phyloP scores from a whole-genome alignment of 2,329 filamentous ascomycete genomes.

The Fusarium redolens region DNA sequence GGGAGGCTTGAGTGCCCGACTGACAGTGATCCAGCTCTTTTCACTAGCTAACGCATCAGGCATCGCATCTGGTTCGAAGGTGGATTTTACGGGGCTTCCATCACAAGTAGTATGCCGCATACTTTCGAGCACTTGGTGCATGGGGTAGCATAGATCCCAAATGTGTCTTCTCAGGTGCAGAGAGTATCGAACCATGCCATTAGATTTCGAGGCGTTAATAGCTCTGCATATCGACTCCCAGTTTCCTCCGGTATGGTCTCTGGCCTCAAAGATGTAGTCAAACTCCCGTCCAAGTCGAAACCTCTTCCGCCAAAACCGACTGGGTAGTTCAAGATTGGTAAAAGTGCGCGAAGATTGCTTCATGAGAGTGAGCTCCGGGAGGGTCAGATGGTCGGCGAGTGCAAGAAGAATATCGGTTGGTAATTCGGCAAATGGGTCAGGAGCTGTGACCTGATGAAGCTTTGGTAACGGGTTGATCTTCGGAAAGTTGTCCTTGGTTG shows the following conservation, averaged over 20 bases:
- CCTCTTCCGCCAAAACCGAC: neutral
- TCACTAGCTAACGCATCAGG: neutral
- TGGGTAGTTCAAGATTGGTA: neutral
- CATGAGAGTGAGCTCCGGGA: neutral
- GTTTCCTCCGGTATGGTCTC: neutral
- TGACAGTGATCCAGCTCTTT: neutral
- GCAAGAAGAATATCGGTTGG: neutral
- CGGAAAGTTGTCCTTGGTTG: rapidly evolving
- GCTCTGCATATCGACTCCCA: neutral
- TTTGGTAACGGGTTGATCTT: neutral
- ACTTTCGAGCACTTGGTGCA: neutral
- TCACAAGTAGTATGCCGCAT: neutral
- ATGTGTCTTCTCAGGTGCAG: neutral
- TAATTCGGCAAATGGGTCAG: neutral
- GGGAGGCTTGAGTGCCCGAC: neutral
- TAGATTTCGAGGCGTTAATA: neutral
- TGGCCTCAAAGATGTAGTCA: neutral
- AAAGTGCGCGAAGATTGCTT: neutral
- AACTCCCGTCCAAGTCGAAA: neutral
- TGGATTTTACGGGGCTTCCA: neutral
- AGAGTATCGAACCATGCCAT: neutral
- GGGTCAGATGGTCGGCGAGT: neutral
- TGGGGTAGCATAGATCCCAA: neutral
- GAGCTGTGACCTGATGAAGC: neutral
- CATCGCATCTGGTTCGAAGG: neutral